Conservation (phyloP, 345 rosid species). For the Eutrema heterophyllum region DNA sequence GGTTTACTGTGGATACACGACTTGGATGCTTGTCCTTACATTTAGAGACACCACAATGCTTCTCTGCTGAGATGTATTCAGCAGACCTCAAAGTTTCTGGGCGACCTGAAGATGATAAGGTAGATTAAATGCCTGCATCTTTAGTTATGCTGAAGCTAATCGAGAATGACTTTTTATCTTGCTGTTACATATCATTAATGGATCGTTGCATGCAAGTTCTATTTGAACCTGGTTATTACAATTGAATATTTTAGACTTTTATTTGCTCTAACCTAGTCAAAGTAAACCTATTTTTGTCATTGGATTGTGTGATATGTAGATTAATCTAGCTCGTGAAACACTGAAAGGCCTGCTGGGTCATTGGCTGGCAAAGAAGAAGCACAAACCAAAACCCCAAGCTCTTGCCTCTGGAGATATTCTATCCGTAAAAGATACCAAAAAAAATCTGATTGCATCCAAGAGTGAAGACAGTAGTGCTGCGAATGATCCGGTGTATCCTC, state of each 20-base stretch:
- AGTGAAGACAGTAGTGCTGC: slow-evolving; percentile 58
- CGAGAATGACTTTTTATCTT: neutral
- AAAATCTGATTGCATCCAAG: slow-evolving; percentile 56
- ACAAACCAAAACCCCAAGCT: slow-evolving; percentile 59
- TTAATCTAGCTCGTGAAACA: slow-evolving; percentile 95
- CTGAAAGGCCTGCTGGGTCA: slow-evolving; percentile 89
- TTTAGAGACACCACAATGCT: slow-evolving; percentile 98
- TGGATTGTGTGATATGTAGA: slow-evolving; percentile 44
- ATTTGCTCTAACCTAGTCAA: neutral
- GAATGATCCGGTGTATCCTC: slow-evolving; percentile 86
- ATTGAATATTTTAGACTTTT: neutral
- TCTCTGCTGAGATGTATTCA: slow-evolving; percentile 98
- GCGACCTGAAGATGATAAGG: slow-evolving; percentile 98
- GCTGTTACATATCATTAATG: neutral
- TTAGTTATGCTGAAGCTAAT: slow-evolving; percentile 3
- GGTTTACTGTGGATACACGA: slow-evolving; percentile 94
- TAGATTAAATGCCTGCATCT: slow-evolving; percentile 22
- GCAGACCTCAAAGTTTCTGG: slow-evolving; percentile 88
- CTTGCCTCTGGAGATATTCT: slow-evolving; percentile 66
- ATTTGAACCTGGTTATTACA: neutral
- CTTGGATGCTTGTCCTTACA: slow-evolving; percentile 94
- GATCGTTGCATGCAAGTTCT: neutral
- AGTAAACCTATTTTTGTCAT: neutral
- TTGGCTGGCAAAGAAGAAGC: slow-evolving; percentile 87
- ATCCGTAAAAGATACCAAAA: slow-evolving; percentile 61